Evolutionary conservation across 2,329 filamentous ascomycete genomes (phyloP).

Genomic region (Knoxdaviesia capensis): DNA sequence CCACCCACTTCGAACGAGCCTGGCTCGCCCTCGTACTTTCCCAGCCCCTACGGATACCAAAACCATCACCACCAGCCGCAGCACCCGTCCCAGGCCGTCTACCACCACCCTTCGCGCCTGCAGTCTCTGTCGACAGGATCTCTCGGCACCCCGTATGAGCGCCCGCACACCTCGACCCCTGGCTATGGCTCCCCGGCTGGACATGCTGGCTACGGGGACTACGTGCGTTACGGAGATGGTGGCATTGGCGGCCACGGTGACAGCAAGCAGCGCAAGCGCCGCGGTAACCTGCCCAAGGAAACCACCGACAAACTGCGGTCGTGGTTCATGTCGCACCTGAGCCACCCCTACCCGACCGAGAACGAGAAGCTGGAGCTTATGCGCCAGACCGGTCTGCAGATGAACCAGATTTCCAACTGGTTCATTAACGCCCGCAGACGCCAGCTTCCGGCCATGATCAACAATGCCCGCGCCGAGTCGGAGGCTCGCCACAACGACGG

Average conservation of each 20-base stretch:
- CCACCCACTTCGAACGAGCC: conserved; percentile 11
- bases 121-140: conserved; percentile 26
- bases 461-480: conserved; percentile 30
- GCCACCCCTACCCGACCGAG: conserved; percentile 72
- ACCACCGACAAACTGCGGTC: conserved; percentile 62
- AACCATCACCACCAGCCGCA: conserved; percentile 3
- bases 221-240: conserved; percentile 19
- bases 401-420: conserved; percentile 67
- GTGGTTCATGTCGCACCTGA: conserved; percentile 62
- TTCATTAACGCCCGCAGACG: conserved; percentile 60
- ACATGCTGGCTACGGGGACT: conserved; percentile 18
- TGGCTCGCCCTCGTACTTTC: conserved; percentile 12
- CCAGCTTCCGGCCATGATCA: conserved; percentile 39
- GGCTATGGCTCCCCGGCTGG: conserved; percentile 12
- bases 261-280: conserved; percentile 37
- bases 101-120: conserved; percentile 21
- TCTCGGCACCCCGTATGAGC: conserved; percentile 4
- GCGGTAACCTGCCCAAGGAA: conserved; percentile 80
- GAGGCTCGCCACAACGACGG: conserved; percentile 15
- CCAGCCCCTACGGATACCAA: conserved; percentile 14
- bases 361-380: conserved; percentile 74
- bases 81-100: conserved; percentile 6
- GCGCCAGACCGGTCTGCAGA: conserved; percentile 53
- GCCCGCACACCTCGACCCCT: conserved; percentile 11
- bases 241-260: conserved; percentile 19